phyloP scores from a whole-genome alignment of 1,139 yeast species.

The Nematodospora anomalae region DNA sequence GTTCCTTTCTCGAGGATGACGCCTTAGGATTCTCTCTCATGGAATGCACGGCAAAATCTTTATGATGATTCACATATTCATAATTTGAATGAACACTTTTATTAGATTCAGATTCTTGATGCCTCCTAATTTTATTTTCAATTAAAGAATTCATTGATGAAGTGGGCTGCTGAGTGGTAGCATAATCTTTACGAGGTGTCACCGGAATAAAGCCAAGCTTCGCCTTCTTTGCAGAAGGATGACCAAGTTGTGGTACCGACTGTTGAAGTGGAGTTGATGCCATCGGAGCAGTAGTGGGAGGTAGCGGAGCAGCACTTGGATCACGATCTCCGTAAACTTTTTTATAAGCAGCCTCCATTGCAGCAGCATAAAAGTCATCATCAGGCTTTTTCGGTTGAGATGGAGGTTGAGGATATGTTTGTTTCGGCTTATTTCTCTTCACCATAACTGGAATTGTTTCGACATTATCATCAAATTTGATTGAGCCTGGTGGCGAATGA shows the following conservation, averaged over 20 bases:
- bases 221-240: slow-evolving; percentile 5
- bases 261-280: slow-evolving; percentile 3
- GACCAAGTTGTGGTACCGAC: slow-evolving; percentile 3
- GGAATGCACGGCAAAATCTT: slow-evolving; percentile 39
- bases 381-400: slow-evolving; percentile 9
- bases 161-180: slow-evolving; percentile 3
- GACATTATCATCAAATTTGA: slow-evolving; percentile 40
- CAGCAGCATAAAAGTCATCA: slow-evolving; percentile 31
- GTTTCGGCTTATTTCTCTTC: slow-evolving; percentile 6
- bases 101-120: slow-evolving; percentile 6
- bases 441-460: slow-evolving; percentile 38
- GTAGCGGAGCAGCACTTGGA: slow-evolving; percentile 3
- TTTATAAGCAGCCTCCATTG: slow-evolving; percentile 42
- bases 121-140: slow-evolving; percentile 7
- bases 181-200: slow-evolving; percentile 7
- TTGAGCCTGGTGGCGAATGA: slow-evolving; percentile 31
- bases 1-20: slow-evolving; percentile 27
- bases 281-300: slow-evolving; percentile 1
- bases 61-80: slow-evolving; percentile 40
- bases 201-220: slow-evolving; percentile 14
- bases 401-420: slow-evolving; percentile 5
- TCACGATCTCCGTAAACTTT: slow-evolving; percentile 37
- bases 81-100: slow-evolving; percentile 18
- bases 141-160: slow-evolving; percentile 9
- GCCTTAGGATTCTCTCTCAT: slow-evolving; percentile 27